Evolutionary conservation across 2,329 filamentous ascomycete genomes (phyloP), one percentile per base, ranked within the genome.

Genomic region (Ophiognomonia clavigignenti-juglandacearum): DNA sequence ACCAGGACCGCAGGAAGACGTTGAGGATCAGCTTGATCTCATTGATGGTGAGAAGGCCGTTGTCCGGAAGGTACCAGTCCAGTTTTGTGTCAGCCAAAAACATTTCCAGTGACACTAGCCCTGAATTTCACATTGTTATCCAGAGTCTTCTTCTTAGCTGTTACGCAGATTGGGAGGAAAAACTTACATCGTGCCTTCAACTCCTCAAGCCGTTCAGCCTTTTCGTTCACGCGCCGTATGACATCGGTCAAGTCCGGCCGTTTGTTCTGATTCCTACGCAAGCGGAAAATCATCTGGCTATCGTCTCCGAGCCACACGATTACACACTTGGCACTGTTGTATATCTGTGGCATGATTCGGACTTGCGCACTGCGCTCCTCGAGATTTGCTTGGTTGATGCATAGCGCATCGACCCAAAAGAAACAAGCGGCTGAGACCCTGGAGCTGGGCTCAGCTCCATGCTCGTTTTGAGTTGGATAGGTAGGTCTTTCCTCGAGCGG

Each of bases 281-380:
- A 18, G 14, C 42, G 34, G 10, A 37, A 41, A 5, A 41, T 31
- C 37, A 42, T 47, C 9, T 37, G 29, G 19, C 39, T 42, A 24
- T 47, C 45, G 7, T 47, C 38, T 11, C 46, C 46, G 10, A 48
- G 29, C 46, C 46, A 48, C 10, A 48, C 41, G 9, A 48, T 34
- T 3, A 45, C 41, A 22, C 31, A 45, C 3, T 35, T 31, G 0
- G 46, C 46, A 11, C 26, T 34, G 23, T 23, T 48, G 22, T 48
- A 48, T 10, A 48, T 39, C 16, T 39, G 39, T n/a, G 46, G 35
- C 40, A 48, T 44, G 13, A 48, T 44, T 24, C 29, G 32, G 20
- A 48, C 46, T 20, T 48, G 46, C 16, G 40, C 40, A 26, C 36
- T 48, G 6, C 40, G 46, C 8, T 48, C 46, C 7, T 39, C 34